These are phyloP conservation scores for Yarrowia sp. DNA, from an alignment of 805 yeast genomes.

Conservation along the genomic window DNA sequence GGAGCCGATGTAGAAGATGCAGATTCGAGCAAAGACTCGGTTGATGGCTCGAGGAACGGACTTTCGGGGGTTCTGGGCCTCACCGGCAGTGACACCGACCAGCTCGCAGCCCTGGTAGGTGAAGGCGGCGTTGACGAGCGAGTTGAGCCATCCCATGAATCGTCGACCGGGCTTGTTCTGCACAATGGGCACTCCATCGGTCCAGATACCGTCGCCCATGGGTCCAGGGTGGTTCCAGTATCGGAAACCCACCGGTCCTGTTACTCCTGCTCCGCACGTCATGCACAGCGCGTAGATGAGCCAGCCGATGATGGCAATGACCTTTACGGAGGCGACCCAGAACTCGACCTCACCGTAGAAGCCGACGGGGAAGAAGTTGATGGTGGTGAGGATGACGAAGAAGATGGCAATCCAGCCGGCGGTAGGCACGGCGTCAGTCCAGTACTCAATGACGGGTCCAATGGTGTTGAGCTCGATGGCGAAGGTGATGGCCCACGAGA, in stretches of 20 bases:
- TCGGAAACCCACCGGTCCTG: conserved; percentile 40
- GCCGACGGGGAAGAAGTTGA: conserved; percentile 48
- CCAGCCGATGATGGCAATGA: conserved; percentile 61
- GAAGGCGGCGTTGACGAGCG: conserved; percentile 55
- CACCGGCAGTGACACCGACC: conserved; percentile 57
- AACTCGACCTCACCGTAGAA: conserved; percentile 55
- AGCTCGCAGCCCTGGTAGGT: conserved; percentile 56
- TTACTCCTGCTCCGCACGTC: conserved; percentile 52
- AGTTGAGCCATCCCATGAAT: conserved; percentile 34
- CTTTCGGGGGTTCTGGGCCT: conserved; percentile 53
- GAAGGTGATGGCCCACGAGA: conserved; percentile 48
- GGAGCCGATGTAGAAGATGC: conserved; percentile 50
- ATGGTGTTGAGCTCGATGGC: conserved; percentile 48
- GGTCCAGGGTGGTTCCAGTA: conserved; percentile 49
- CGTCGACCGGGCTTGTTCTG: conserved; percentile 32
- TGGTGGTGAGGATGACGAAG: conserved; percentile 46
- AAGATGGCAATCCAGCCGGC: conserved; percentile 50
- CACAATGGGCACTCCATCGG: conserved; percentile 21
- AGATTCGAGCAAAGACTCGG: conserved; percentile 52
- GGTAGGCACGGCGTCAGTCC: conserved; percentile 49
- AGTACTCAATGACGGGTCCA: conserved; percentile 44
- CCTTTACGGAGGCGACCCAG: conserved; percentile 64
- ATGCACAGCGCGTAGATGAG: conserved; percentile 52
- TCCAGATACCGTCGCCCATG: conserved; percentile 49
- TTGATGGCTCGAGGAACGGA: conserved; percentile 57